Base-by-base conservation (phyloP, 495 filamentous ascomycete species). In the Podospora comata region DNA sequence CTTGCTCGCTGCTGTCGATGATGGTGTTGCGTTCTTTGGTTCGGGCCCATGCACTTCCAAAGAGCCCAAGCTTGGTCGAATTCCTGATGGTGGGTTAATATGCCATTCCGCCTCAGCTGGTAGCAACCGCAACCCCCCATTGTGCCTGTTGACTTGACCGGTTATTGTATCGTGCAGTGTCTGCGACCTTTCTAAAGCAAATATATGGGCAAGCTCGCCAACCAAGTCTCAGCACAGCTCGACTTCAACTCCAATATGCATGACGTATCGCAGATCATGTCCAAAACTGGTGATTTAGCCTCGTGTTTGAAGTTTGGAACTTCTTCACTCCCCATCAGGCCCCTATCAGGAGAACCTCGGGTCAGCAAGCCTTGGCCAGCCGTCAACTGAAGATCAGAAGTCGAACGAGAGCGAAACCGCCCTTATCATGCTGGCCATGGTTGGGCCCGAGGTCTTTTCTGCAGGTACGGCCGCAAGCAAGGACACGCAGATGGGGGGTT, bases 81-180 rank as follows among this genome's bases (percentile, higher is more conserved):
- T n/a, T 19, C 20, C 54, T 39, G 54, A 63, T 53, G 58, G 68
- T 63, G 64, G 59, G 60, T 63, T 63, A 44, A 66, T 60, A n/a
- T 62, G 23, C 16, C 54, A 59, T 59, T 28, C 68, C 60, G 57
- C 30, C 23, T 20, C 59, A 56, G 58, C 30, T 69, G 63, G 57
- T 5, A 26, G 60, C 30, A 30, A 65, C 30, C 39, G 53, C 13
- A 60, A 23, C 63, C 39, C 23, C 15, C 27, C 62, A 15, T 55
- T 27, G 55, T 15, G 13, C 18, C 23, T 32, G 19, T 9, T 7
- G n/a, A 2, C n/a, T 39, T 23, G 62, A 27, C n/a, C 20, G 13
- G 20, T 44, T n/a, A 44, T 28, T 26, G 26, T 56, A 26, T 27
- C 5, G 39, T 55, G 39, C 39, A 26, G 28, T 28, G 39, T 27